A percentile compares a stretch with the other conserved stretches of the same genome.
Evolutionary conservation across 202 grass and related monocot species (phyloP).

Genomic region (Hordeum pubiflorum): DNA sequence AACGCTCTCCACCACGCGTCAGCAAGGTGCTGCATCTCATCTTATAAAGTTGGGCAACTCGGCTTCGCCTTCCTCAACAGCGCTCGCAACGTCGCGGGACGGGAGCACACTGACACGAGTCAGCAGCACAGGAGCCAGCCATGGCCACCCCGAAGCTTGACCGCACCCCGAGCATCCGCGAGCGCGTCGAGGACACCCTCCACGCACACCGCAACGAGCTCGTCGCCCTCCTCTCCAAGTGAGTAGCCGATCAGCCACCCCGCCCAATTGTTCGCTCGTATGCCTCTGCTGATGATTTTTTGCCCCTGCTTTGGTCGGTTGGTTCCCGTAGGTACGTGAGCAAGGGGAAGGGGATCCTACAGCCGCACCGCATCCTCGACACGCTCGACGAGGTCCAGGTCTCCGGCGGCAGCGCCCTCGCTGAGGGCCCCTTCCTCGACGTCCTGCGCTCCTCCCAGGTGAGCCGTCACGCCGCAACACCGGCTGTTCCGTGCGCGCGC

Average conservation of each 20-base stretch:
- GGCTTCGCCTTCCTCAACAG: neutral
- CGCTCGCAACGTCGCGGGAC: neutral
- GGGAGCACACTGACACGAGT: neutral
- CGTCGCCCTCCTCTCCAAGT: conserved; percentile 84
- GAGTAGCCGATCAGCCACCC: neutral
- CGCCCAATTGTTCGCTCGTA: neutral
- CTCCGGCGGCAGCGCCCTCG: conserved; percentile 40
- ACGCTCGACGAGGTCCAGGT: conserved; percentile 65
- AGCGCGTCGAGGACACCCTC: conserved; percentile 87
- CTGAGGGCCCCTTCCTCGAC: conserved; percentile 81
- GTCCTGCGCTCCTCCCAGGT: conserved; percentile 84
- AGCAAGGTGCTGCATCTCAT: neutral
- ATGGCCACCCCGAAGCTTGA: conserved; percentile 58
- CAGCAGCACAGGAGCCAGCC: conserved; percentile 4
- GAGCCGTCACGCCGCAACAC: neutral
- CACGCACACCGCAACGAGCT: conserved; percentile 86
- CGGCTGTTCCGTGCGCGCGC: neutral
- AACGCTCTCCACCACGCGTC: conserved; percentile 18
- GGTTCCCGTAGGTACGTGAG: conserved; percentile 52
- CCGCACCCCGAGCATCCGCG: conserved; percentile 60
- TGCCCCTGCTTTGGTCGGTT: neutral
- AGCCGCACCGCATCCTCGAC: conserved; percentile 87
- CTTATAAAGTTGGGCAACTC: conserved; percentile 14
- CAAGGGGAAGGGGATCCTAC: conserved; percentile 87
- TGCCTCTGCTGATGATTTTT: neutral